Percentiles rank a stretch among this genome's conserved stretches.
Conservation (phyloP, 1,284 basidiomycete species). For the Somion occarium region DNA sequence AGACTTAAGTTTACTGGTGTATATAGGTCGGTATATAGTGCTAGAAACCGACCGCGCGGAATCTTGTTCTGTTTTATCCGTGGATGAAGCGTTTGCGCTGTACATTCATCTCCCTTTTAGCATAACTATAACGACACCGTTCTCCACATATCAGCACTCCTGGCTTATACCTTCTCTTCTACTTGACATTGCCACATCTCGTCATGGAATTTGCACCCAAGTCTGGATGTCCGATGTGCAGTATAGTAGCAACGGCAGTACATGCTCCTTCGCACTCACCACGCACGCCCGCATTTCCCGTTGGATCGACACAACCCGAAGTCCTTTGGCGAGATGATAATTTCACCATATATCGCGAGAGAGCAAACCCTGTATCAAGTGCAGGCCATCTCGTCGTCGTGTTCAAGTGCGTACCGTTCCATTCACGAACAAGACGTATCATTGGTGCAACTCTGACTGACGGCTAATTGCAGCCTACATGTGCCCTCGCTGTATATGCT, state of each 20-base stretch:
- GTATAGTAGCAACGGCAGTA: constrained; percentile 56
- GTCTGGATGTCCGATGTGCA: constrained; percentile 69
- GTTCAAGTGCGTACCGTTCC: constrained; percentile 55
- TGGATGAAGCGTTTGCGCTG: no score
- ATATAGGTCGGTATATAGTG: no score
- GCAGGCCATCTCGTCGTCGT: constrained; percentile 66
- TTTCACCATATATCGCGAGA: constrained; percentile 69
- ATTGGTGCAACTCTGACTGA: not conserved
- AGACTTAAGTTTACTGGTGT: no score
- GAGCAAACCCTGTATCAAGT: constrained; percentile 60
- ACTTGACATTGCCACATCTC: no score
- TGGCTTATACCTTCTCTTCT: no score
- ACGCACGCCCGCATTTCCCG: constrained; percentile 38
- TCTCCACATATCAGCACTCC: no score
- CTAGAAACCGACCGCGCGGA: no score
- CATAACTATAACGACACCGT: no score
- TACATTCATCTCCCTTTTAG: no score
- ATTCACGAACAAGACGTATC: not conserved
- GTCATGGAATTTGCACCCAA: constrained; percentile 54
- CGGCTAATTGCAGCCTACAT: constrained; percentile 46
- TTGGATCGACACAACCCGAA: constrained; percentile 45
- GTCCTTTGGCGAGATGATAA: constrained; percentile 71
- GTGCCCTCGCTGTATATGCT: constrained; percentile 71
- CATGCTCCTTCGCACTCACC: constrained; percentile 40
- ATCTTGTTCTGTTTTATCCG: no score